Evolutionary conservation across 257 asterid species (phyloP), one percentile per base, ranked within the genome.

Genomic region (Eucommia ulmoides): DNA sequence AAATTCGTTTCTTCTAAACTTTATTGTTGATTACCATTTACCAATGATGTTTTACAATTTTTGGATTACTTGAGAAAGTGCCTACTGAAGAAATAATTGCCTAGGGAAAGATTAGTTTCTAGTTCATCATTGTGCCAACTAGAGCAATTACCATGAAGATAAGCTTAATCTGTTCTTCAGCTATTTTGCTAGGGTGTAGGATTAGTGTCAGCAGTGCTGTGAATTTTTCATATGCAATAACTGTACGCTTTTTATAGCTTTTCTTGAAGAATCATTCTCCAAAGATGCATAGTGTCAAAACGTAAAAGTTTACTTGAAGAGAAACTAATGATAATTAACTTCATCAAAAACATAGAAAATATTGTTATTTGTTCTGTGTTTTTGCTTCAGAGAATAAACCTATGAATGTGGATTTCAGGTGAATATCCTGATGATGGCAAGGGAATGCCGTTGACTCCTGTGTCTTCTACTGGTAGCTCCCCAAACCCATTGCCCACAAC

Each of bases 401-500:
- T 16, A 22, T 45, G 24, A 55, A 20, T 26, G 9, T 45, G 23
- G 11, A 26, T 33, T 12, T 19, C 25, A 42, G 20, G 14, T 17
- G 8, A 42, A 6, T 2, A 6, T 42, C 8, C 21, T 6, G 7
- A 6, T 10, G n/a, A 2, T 42, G 95, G 61, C 61, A 76, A 44
- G 85, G 72, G 33, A 50, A 58, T 25, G 74, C 47, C 2, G 63
- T 22, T 4, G 67, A 45, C 19, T 64, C 35, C 23, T 63, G 59
- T 21, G 51, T 50, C 89, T 23, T 71, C 82, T 41, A 63, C 61
- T 14, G 62, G 53, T 17, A 48, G 38, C 24, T 55, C 78, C 20
- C 58, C 73, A 49, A 74, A 70, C 55, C 93, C 93, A 3, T 42
- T 84, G 75, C 93, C 89, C 23, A 64, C 81, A 8, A 67, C 52